phyloP scores from a whole-genome alignment of 257 asterid species.

The Solanum pennellii region DNA sequence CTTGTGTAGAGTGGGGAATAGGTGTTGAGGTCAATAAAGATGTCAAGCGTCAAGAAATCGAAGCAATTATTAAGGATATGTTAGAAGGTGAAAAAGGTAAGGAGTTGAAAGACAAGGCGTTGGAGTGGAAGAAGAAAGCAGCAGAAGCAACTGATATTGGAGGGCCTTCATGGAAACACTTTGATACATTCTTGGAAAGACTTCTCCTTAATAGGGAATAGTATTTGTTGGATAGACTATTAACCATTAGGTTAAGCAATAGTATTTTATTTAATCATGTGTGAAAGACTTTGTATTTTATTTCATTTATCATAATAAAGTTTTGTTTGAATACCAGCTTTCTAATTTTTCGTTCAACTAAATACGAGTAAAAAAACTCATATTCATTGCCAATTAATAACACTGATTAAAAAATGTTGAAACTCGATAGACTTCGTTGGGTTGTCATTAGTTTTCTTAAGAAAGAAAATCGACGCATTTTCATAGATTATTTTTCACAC shows the following conservation, averaged over 20 bases:
- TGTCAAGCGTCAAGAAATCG: neutral
- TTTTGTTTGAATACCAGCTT: no score
- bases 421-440: no score
- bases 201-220: neutral
- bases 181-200: neutral
- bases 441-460: no score
- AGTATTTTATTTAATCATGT: neutral
- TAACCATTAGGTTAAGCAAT: neutral
- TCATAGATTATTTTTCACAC: no score
- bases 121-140: neutral
- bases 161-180: neutral
- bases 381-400: no score
- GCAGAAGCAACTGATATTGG: neutral
- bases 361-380: no score
- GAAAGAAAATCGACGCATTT: no score
- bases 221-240: neutral
- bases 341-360: no score
- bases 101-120: neutral
- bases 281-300: no score
- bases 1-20: neutral
- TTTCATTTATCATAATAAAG: no score
- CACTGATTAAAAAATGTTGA: no score
- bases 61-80: neutral
- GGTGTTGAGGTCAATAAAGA: neutral
- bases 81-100: neutral